phyloP scores from a whole-genome alignment of 2,329 filamentous ascomycete genomes.

The Diaporthe longicolla region DNA sequence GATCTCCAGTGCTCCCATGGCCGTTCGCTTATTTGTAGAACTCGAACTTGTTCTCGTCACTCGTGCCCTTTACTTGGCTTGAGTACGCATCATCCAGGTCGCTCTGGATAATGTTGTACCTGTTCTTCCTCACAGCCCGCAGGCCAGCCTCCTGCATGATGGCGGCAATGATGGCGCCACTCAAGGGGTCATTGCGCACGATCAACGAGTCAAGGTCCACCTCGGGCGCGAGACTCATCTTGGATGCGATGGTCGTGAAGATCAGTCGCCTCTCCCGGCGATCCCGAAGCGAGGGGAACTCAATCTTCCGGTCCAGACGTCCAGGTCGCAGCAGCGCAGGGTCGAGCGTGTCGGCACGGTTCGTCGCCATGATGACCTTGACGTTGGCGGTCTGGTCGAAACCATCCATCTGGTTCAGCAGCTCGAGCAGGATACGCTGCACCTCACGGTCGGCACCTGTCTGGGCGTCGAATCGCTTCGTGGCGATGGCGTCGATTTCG shows the following conservation, averaged over 20 bases:
- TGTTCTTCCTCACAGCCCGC: slow-evolving; percentile 94
- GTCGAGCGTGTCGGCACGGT: slow-evolving; percentile 96
- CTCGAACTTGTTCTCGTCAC: slow-evolving; percentile 82
- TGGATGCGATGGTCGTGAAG: slow-evolving; percentile 95
- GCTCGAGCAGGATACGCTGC: slow-evolving; percentile 95
- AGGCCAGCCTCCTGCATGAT: slow-evolving; percentile 99
- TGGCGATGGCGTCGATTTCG: slow-evolving; percentile 98
- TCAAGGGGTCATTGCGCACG: slow-evolving; percentile 94
- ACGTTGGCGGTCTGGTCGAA: slow-evolving; percentile 99
- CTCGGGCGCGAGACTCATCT: slow-evolving; percentile 97
- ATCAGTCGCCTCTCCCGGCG: slow-evolving; percentile 95
- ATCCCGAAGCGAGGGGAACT: slow-evolving; percentile 96
- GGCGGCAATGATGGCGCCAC: slow-evolving; percentile 94
- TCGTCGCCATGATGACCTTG: slow-evolving; percentile 99
- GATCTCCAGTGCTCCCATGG: background rate
- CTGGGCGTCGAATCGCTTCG: slow-evolving; percentile 98
- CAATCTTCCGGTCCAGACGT: slow-evolving; percentile 97
- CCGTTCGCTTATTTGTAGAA: slow-evolving; percentile 81
- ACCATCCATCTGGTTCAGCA: slow-evolving; percentile 99
- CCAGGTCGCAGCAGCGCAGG: slow-evolving; percentile 94
- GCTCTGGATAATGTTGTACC: slow-evolving; percentile 98
- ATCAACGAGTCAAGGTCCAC: slow-evolving; percentile 97
- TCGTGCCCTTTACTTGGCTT: slow-evolving; percentile 89
- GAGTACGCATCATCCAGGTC: slow-evolving; percentile 98
- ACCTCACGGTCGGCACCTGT: slow-evolving; percentile 98